Evolutionary conservation across 129 eudicot genomes (phyloP).

Genomic region (Flaveria brownii): DNA sequence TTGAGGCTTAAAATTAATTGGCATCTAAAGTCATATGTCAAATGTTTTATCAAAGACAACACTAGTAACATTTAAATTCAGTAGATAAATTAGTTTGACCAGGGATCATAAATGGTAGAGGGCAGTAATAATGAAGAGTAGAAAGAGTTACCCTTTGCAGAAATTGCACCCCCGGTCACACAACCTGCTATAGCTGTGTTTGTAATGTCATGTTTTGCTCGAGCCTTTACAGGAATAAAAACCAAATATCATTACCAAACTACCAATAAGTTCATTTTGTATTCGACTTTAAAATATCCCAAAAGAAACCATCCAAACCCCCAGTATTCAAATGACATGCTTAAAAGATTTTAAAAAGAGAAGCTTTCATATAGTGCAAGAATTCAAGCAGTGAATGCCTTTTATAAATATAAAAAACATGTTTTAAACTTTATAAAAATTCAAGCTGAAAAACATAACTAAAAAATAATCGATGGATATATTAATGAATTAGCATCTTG

Average conservation of each 20-base stretch:
- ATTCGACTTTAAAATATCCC: background rate
- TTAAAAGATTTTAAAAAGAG: background rate
- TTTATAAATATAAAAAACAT: too few relatives aligned
- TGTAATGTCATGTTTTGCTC: conserved; percentile 87
- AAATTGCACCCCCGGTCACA: conserved; percentile 78
- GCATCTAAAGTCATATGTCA: background rate
- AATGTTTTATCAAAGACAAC: background rate
- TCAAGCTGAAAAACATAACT: too few relatives aligned
- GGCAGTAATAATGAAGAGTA: background rate
- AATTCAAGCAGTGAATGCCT: background rate
- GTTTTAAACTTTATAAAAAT: too few relatives aligned
- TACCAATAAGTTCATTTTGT: background rate
- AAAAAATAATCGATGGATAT: too few relatives aligned
- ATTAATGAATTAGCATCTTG: background rate
- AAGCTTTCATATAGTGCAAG: background rate
- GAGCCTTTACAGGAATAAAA: conserved; percentile 48
- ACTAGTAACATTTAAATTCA: background rate
- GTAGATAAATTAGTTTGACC: background rate
- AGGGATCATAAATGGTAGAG: background rate
- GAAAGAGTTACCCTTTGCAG: conserved; percentile 65
- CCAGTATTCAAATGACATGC: background rate
- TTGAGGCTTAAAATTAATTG: background rate
- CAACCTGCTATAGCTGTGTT: conserved; percentile 91
- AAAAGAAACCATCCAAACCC: background rate
- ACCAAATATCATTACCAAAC: conserved; percentile 28